Percentiles rank a stretch among this genome's conserved stretches.
Conservation (phyloP, 257 asterid genomes). For the Solanum pennellii region DNA sequence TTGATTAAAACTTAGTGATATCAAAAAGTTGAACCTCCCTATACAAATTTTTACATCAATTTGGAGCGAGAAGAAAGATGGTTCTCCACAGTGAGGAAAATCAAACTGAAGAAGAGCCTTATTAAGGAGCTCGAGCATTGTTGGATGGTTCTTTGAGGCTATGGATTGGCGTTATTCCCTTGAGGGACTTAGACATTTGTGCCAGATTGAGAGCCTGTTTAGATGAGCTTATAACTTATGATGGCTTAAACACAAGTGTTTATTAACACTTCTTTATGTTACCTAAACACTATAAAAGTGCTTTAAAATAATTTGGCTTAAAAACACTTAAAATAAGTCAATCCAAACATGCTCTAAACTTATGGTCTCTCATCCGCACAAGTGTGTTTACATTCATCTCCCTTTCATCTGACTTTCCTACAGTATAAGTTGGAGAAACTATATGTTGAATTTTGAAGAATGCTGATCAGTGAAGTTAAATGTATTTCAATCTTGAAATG, state of each 20-base stretch:
- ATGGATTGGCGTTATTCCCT: not conserved
- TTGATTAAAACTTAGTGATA: not conserved
- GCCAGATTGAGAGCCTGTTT: too few species aligned
- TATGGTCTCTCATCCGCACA: not conserved
- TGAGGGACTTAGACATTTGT: not conserved
- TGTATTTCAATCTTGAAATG: not conserved
- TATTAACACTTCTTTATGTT: too few species aligned
- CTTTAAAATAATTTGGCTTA: too few species aligned
- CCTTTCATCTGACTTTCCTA: not conserved
- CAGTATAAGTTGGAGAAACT: not conserved
- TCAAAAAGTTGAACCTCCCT: not conserved
- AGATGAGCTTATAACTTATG: too few species aligned
- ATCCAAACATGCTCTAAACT: not conserved
- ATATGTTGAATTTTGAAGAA: not conserved
- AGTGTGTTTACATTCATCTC: not conserved
- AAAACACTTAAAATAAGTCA: not conserved
- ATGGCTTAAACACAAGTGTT: too few species aligned
- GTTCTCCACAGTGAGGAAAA: not conserved
- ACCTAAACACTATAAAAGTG: too few species aligned
- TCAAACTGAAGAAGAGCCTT: not conserved
- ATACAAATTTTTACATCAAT: not conserved
- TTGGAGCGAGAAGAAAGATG: not conserved
- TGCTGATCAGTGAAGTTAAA: not conserved
- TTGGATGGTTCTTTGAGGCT: not conserved
- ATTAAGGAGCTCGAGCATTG: not conserved